Percentiles rank a stretch among this genome's conserved stretches.
These are phyloP conservation scores for Datura wrightii DNA, from an alignment of 257 asterid genomes.

Conservation along the genomic window DNA sequence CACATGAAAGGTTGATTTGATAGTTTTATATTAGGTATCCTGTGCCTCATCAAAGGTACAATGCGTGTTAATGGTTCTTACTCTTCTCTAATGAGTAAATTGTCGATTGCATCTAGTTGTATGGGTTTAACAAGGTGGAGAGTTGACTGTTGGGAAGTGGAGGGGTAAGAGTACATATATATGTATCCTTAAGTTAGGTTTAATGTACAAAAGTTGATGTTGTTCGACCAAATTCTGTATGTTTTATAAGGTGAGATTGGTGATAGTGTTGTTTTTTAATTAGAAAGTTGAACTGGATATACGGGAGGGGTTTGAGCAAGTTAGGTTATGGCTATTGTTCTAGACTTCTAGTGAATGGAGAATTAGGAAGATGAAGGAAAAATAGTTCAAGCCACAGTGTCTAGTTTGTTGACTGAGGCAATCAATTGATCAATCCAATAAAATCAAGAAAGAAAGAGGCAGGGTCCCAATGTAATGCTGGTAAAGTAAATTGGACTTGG, in stretches of 20 bases:
- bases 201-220: neutral
- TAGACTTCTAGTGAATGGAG: neutral
- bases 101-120: neutral
- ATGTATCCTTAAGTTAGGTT: neutral
- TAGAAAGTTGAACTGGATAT: neutral
- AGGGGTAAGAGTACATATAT: neutral
- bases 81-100: neutral
- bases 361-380: neutral
- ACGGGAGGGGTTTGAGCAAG: neutral
- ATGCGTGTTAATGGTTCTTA: neutral
- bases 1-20: neutral
- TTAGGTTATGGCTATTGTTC: neutral
- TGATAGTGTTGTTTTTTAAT: neutral
- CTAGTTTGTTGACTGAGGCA: too few relatives aligned
- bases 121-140: neutral
- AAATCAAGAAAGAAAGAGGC: too few relatives aligned
- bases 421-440: too few relatives aligned
- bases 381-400: too few relatives aligned
- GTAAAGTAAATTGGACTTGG: too few relatives aligned
- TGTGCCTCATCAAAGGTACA: neutral
- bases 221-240: neutral
- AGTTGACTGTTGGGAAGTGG: neutral
- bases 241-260: neutral
- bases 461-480: too few relatives aligned
- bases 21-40: neutral